A percentile compares a stretch with the other conserved stretches of the same genome.
Evolutionary conservation across 306 rosid genomes (phyloP).

Genomic region (Oemleria cerasiformis): DNA sequence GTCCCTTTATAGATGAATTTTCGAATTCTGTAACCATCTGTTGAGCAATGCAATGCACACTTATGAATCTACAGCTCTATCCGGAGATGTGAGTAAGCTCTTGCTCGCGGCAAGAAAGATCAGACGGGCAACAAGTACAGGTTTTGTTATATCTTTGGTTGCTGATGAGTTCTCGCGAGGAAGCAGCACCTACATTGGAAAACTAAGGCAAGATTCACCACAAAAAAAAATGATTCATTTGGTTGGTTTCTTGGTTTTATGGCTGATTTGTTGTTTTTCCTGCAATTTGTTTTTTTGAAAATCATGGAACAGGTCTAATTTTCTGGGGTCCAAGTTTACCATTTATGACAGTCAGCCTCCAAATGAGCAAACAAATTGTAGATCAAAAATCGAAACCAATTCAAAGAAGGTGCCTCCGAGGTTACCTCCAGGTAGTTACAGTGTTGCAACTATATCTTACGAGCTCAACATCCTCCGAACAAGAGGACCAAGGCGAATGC

Average conservation of each 20-base stretch:
- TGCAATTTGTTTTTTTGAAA: too few relatives aligned
- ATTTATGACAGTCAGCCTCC: conserved; percentile 61
- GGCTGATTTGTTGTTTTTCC: background rate
- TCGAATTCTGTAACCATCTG: background rate
- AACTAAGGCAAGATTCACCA: conserved; percentile 52
- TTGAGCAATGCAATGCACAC: background rate
- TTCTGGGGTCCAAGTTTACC: conserved; percentile 83
- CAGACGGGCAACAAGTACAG: conserved; percentile 74
- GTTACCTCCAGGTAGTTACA: conserved; percentile 42
- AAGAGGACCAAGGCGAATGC: conserved; percentile 95
- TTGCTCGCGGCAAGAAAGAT: conserved; percentile 73
- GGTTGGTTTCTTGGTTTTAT: background rate
- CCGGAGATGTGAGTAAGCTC: conserved; percentile 74
- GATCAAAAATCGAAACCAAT: conserved; percentile 46
- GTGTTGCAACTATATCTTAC: conserved; percentile 61
- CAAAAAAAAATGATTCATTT: conserved; percentile 7
- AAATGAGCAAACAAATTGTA: conserved; percentile 40
- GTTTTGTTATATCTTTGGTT: conserved; percentile 65
- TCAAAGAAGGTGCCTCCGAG: conserved; percentile 60
- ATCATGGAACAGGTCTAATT: conserved; percentile 66
- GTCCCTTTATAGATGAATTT: background rate
- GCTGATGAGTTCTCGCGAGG: conserved; percentile 71
- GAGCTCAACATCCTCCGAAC: conserved; percentile 92
- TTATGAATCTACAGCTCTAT: conserved; percentile 52
- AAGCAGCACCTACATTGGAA: conserved; percentile 66